Conservation (phyloP, 2,329 filamentous ascomycete species). For the Gliomastix tumulicola region DNA sequence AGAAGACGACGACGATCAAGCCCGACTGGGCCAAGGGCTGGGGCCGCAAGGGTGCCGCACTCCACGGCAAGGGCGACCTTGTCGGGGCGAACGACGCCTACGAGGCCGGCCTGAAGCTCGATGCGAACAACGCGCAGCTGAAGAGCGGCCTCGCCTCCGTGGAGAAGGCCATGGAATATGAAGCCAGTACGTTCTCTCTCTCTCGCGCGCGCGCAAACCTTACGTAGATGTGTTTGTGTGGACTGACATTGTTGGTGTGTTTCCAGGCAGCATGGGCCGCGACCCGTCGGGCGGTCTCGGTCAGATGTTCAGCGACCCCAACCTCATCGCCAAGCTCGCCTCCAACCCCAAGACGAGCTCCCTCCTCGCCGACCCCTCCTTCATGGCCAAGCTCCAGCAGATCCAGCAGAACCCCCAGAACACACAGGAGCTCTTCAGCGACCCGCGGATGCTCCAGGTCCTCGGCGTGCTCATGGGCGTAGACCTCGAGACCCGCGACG, state of each 20-base stretch:
- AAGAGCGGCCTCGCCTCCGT: slow-evolving; percentile 83
- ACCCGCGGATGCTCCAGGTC: slow-evolving; percentile 89
- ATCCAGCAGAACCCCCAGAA: slow-evolving; percentile 75
- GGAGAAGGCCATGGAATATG: slow-evolving; percentile 73
- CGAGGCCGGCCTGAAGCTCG: slow-evolving; percentile 87
- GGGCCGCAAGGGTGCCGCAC: slow-evolving; percentile 84
- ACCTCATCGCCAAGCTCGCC: slow-evolving; percentile 83
- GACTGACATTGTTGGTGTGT: no score
- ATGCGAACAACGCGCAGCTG: slow-evolving; percentile 85
- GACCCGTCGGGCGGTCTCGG: slow-evolving; percentile 74
- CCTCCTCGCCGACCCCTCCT: slow-evolving; percentile 73
- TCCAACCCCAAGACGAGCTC: slow-evolving; percentile 87
- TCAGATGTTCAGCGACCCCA: slow-evolving; percentile 89
- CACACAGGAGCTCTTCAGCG: slow-evolving; percentile 73
- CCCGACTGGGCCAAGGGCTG: slow-evolving; percentile 98
- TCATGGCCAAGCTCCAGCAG: slow-evolving; percentile 84
- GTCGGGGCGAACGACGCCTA: slow-evolving; percentile 83
- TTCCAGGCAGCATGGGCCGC: slow-evolving; percentile 32
- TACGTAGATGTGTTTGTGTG: slow-evolving; percentile 7
- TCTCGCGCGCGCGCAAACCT: slow-evolving; percentile 13
- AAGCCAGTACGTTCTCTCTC: slow-evolving; percentile 22
- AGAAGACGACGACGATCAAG: slow-evolving; percentile 91
- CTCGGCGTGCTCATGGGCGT: slow-evolving; percentile 91
- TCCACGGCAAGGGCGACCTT: slow-evolving; percentile 82
- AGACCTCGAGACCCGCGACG: slow-evolving; percentile 61